phyloP scores from a whole-genome alignment of 2,329 filamentous ascomycete species.

The Talaromyces sp. region DNA sequence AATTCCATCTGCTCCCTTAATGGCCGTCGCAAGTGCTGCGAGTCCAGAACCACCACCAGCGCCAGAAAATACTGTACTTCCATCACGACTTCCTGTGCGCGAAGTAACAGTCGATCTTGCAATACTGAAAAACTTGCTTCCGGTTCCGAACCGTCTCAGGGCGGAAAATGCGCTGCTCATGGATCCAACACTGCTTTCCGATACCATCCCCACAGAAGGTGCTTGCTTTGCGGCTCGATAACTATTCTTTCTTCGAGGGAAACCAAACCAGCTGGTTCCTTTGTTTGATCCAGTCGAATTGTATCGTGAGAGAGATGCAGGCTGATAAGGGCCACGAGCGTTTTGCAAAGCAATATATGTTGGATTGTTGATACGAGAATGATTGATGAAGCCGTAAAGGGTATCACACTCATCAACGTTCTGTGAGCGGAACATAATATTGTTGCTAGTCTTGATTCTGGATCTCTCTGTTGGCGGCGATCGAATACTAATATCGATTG shows the following conservation, averaged over 20 bases:
- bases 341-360: conserved; percentile 78
- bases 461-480: conserved; percentile 76
- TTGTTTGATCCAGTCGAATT: conserved; percentile 45
- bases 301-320: conserved; percentile 48
- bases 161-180: conserved; percentile 76
- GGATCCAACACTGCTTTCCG: conserved; percentile 71
- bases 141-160: conserved; percentile 70
- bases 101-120: conserved; percentile 70
- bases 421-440: conserved; percentile 86
- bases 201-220: conserved; percentile 58
- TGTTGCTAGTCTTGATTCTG: conserved; percentile 65
- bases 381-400: conserved; percentile 82
- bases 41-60: conserved; percentile 50
- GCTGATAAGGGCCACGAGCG: conserved; percentile 60
- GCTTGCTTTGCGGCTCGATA: conserved; percentile 57
- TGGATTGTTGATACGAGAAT: conserved; percentile 85
- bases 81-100: conserved; percentile 51
- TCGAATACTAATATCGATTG: conserved; percentile 88
- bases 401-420: conserved; percentile 73
- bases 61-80: conserved; percentile 58
- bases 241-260: conserved; percentile 52
- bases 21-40: conserved; percentile 48
- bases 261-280: conserved; percentile 45
- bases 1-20: conserved; percentile 59
- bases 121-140: conserved; percentile 76